phyloP scores from a whole-genome alignment of 148 eudicot species.

The Talinum fruticosum region DNA sequence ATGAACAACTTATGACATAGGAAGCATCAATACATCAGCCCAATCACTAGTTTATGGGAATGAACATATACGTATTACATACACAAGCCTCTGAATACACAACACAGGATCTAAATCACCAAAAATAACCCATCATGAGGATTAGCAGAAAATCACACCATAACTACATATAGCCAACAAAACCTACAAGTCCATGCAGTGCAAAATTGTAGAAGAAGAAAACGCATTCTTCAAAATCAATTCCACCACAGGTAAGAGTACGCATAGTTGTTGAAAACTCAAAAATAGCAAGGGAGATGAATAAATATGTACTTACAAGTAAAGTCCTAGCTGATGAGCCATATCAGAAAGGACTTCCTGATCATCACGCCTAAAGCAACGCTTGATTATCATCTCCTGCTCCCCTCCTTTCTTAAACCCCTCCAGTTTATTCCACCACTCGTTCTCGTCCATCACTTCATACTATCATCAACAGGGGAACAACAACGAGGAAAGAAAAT shows the following conservation, averaged over 20 bases:
- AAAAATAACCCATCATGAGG: too few species aligned
- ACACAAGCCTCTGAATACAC: too few species aligned
- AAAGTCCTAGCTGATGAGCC: constrained; percentile 72
- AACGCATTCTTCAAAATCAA: background rate
- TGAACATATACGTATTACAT: background rate
- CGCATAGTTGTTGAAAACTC: background rate
- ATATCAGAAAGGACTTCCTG: constrained; percentile 61
- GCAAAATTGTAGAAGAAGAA: background rate
- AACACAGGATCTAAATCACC: background rate
- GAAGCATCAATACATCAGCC: too few species aligned
- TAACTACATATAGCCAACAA: background rate
- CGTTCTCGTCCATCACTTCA: constrained; percentile 76
- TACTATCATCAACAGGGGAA: constrained; percentile 36
- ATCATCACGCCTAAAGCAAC: constrained; percentile 64
- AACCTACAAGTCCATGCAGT: background rate
- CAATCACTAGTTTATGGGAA: background rate
- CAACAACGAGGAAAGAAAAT: too few species aligned
- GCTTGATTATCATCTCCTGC: constrained; percentile 74
- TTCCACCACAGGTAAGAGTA: background rate
- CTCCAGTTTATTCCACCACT: constrained; percentile 83
- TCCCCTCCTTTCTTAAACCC: constrained; percentile 62
- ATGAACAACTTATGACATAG: too few species aligned
- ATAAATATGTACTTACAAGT: constrained; percentile 58
- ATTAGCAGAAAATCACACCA: too few species aligned
- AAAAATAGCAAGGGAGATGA: background rate